Evolutionary conservation across 2,329 filamentous ascomycete species (phyloP).

Genomic region (Hirsutella thompsonii): DNA sequence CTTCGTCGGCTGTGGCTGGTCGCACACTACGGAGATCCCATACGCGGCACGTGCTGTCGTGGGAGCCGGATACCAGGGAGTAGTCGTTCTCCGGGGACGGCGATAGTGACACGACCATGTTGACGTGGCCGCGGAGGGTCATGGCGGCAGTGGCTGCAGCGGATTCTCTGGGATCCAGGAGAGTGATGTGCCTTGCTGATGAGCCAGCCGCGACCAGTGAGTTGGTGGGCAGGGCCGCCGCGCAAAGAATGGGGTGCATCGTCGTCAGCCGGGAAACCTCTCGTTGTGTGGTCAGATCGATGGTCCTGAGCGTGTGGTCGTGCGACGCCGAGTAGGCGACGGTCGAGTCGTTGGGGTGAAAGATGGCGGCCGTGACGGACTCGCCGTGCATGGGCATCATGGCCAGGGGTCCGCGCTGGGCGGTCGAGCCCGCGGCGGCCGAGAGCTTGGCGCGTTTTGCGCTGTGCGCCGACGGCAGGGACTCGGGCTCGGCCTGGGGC

Average conservation of each 20-base stretch:
- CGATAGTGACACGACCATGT: slow-evolving; percentile 45
- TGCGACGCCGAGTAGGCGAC: slow-evolving; percentile 85
- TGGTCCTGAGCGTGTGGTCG: slow-evolving; percentile 82
- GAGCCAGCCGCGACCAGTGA: slow-evolving; percentile 62
- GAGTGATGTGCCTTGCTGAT: slow-evolving; percentile 72
- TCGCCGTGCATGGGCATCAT: slow-evolving; percentile 61
- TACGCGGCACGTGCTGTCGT: slow-evolving; percentile 84
- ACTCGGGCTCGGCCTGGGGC: slow-evolving; percentile 56
- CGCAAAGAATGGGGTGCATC: slow-evolving; percentile 68
- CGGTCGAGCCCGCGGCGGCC: slow-evolving; percentile 24
- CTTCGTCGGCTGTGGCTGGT: slow-evolving; percentile 43
- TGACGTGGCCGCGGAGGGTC: slow-evolving; percentile 83
- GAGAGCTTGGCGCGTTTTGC: slow-evolving; percentile 67
- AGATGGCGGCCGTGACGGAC: slow-evolving; percentile 66
- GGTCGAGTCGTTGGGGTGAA: slow-evolving; percentile 73
- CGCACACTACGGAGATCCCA: slow-evolving; percentile 79
- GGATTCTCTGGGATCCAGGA: slow-evolving; percentile 80
- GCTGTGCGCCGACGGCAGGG: slow-evolving; percentile 53
- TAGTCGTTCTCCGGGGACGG: slow-evolving; percentile 54
- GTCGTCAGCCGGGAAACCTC: slow-evolving; percentile 76
- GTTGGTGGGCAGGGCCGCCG: slow-evolving; percentile 58
- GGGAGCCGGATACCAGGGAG: slow-evolving; percentile 76
- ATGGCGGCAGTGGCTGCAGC: slow-evolving; percentile 68
- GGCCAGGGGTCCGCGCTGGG: slow-evolving; percentile 70
- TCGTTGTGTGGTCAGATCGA: slow-evolving; percentile 72